phyloP scores from a whole-genome alignment of 2,329 filamentous ascomycete species.

The Leptosphaerulina australis region DNA sequence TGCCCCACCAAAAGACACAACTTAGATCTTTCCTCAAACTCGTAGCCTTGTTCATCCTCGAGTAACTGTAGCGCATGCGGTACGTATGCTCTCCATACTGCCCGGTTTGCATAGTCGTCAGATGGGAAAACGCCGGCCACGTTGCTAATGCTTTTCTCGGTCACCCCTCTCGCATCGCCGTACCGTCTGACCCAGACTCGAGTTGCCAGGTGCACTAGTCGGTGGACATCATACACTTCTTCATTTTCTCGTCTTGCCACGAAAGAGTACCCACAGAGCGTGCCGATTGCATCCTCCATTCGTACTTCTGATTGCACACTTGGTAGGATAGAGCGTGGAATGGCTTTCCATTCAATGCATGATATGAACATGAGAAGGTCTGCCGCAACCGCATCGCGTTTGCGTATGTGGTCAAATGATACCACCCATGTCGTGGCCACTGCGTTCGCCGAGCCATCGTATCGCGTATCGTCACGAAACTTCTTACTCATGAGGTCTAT shows the following conservation, averaged over 20 bases:
- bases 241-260: constrained; percentile 16
- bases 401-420: constrained; percentile 47
- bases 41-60: neutral
- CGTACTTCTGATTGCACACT: too few species aligned
- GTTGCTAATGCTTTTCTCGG: neutral
- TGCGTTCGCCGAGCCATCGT: constrained; percentile 45
- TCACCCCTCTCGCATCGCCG: neutral
- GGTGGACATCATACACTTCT: constrained; percentile 20
- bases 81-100: constrained; percentile 20
- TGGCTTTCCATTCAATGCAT: constrained; percentile 22
- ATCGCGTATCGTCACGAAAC: constrained; percentile 49
- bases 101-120: constrained; percentile 12
- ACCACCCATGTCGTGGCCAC: constrained; percentile 53
- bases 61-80: constrained; percentile 18
- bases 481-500: constrained; percentile 47
- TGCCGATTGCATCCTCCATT: too few species aligned
- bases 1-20: constrained; percentile 17
- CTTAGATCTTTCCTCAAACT: constrained; percentile 1
- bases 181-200: constrained; percentile 16
- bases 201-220: constrained; percentile 27
- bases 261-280: constrained; percentile 31
- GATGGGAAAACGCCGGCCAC: constrained; percentile 16
- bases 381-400: constrained; percentile 40
- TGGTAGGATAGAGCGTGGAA: constrained; percentile 23
- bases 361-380: constrained; percentile 46